Percentiles rank a stretch among this genome's conserved stretches.
These are phyloP conservation scores for Pachysandra terminalis DNA, from an alignment of 164 flowering plant species.

Conservation along the genomic window DNA sequence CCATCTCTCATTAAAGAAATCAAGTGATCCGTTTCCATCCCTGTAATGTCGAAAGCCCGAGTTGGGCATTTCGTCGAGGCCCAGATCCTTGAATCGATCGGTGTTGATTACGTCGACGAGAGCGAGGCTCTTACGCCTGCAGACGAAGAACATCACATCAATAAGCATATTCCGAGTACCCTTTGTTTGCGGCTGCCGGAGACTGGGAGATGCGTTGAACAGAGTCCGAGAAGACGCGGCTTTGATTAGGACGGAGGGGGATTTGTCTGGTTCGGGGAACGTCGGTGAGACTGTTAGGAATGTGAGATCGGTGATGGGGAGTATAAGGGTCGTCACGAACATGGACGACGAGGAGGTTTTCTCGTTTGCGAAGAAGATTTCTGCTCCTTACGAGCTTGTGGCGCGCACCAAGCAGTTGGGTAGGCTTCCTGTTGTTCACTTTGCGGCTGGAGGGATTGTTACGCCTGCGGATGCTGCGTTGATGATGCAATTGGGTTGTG, in stretches of 20 bases:
- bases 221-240: constrained; percentile 83
- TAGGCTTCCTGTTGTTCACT: constrained; percentile 62
- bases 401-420: constrained; percentile 68
- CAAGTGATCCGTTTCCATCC: constrained; percentile 56
- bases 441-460: constrained; percentile 68
- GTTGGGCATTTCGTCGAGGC: constrained; percentile 90
- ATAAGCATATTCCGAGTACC: constrained; percentile 70
- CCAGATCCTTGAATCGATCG: constrained; percentile 64
- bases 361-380: no score
- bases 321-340: constrained; percentile 43
- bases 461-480: constrained; percentile 80
- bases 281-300: constrained; percentile 42
- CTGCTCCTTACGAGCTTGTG: constrained; percentile 67
- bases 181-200: constrained; percentile 60
- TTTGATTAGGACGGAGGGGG: constrained; percentile 59
- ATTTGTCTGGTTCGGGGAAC: constrained; percentile 32
- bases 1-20: constrained; percentile 54
- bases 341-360: no score
- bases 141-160: constrained; percentile 57
- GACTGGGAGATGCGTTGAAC: constrained; percentile 68
- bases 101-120: constrained; percentile 75
- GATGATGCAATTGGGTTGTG: constrained; percentile 83
- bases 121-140: constrained; percentile 55
- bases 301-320: constrained; percentile 67
- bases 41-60: constrained; percentile 59